Evolutionary conservation across 306 rosid species (phyloP).

Genomic region (Phaseolus lunatus): DNA sequence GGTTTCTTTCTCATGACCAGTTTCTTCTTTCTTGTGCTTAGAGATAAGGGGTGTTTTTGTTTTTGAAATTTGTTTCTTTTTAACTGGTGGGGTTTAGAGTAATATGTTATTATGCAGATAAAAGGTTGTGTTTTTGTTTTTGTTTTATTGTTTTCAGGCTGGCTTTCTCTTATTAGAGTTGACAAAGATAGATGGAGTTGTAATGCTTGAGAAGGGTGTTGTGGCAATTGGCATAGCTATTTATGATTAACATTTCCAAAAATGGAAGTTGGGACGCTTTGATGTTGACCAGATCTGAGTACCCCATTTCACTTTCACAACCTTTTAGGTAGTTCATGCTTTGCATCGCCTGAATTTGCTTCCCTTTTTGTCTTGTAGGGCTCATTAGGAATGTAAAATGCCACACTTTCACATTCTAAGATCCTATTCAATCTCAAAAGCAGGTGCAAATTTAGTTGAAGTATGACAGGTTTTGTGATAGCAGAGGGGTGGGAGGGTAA

Average conservation of each 20-base stretch:
- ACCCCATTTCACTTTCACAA: slow-evolving; percentile 55
- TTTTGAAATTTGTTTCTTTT: slow-evolving; percentile 43
- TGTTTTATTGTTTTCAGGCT: slow-evolving; percentile 51
- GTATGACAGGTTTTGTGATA: slow-evolving; percentile 71
- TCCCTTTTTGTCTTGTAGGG: slow-evolving; percentile 49
- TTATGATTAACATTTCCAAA: slow-evolving; percentile 51
- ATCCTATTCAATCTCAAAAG: slow-evolving; percentile 60
- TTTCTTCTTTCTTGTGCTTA: slow-evolving; percentile 72
- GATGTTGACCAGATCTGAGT: slow-evolving; percentile 93
- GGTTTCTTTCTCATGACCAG: slow-evolving; percentile 76
- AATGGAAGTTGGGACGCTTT: slow-evolving; percentile 63
- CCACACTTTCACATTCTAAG: slow-evolving; percentile 58
- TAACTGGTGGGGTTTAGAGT: slow-evolving; percentile 45
- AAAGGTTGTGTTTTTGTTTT: slow-evolving; percentile 42
- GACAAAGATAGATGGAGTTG: slow-evolving; percentile 57
- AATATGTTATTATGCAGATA: slow-evolving; percentile 46
- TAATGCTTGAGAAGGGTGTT: slow-evolving; percentile 51
- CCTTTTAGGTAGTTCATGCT: slow-evolving; percentile 58
- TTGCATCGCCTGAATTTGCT: slow-evolving; percentile 56
- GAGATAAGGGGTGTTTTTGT: slow-evolving; percentile 59
- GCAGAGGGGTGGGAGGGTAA: slow-evolving; percentile 63
- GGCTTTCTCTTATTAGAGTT: slow-evolving; percentile 59
- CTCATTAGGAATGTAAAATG: slow-evolving; percentile 69
- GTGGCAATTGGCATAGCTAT: slow-evolving; percentile 29
- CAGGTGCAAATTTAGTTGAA: slow-evolving; percentile 61